Conservation (phyloP, 164 flowering plant species). For the Chloranthus sessilifolius region DNA sequence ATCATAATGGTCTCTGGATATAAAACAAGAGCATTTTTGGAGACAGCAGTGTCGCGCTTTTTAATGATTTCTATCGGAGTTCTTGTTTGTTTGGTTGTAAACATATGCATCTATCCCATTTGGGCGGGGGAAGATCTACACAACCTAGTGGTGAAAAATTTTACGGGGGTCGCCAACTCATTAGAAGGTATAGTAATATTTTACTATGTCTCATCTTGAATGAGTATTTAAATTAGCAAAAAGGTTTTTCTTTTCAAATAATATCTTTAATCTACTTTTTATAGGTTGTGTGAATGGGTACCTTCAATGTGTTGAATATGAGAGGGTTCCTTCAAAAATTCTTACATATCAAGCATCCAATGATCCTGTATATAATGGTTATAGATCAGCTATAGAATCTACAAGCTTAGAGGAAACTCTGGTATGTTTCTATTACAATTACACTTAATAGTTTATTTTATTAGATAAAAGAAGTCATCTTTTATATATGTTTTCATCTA, state of each 20-base stretch:
- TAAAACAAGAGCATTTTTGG: conserved; percentile 44
- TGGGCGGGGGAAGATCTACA: conserved; percentile 97
- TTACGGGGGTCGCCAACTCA: conserved; percentile 54
- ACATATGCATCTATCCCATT: conserved; percentile 68
- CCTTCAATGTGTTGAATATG: conserved; percentile 64
- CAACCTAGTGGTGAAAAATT: conserved; percentile 74
- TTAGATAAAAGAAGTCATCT: neutral
- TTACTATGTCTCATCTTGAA: too few relatives aligned
- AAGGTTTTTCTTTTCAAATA: too few relatives aligned
- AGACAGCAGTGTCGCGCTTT: conserved; percentile 63
- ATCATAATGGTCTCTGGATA: conserved; percentile 70
- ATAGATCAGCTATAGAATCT: conserved; percentile 79
- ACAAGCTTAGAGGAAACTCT: conserved; percentile 62
- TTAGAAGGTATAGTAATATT: too few relatives aligned
- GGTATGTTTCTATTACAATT: conserved; percentile 25
- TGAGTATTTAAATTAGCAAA: too few relatives aligned
- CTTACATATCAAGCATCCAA: conserved; percentile 73
- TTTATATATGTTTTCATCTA: conserved; percentile 5
- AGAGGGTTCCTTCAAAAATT: conserved; percentile 77
- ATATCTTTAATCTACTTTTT: too few relatives aligned
- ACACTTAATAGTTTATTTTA: neutral
- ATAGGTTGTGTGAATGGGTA: conserved; percentile 77
- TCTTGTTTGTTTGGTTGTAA: conserved; percentile 48
- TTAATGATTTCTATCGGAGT: conserved; percentile 77
- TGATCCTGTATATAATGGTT: conserved; percentile 80